A percentile compares a stretch with the other conserved stretches of the same genome.
These are phyloP conservation scores for Aspergillus amoenus DNA, from an alignment of 2,329 filamentous ascomycete species.

Conservation along the genomic window DNA sequence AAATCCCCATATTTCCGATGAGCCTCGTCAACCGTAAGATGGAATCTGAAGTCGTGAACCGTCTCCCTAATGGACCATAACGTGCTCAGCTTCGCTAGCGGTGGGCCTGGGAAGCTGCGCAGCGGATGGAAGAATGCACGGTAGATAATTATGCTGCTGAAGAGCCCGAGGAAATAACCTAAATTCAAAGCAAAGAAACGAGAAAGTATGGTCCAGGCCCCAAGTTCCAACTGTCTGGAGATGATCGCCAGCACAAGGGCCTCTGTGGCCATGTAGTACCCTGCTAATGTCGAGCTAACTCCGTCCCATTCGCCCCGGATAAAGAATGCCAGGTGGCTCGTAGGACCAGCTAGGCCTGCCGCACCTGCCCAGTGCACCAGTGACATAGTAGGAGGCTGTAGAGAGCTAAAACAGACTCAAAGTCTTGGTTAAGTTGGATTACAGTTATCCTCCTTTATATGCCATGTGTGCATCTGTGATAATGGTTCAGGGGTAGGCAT, in stretches of 20 bases:
- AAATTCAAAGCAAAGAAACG: background rate
- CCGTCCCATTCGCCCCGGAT: no score
- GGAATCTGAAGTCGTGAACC: background rate
- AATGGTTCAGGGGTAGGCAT: background rate
- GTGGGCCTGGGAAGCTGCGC: slow-evolving; percentile 13
- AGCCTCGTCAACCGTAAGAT: background rate
- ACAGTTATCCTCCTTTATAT: background rate
- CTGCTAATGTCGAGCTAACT: no score
- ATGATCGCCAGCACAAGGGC: background rate
- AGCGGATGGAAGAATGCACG: slow-evolving; percentile 15
- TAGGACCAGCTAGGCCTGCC: no score
- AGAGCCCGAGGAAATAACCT: background rate
- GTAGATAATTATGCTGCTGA: slow-evolving; percentile 6
- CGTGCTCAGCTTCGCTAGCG: background rate
- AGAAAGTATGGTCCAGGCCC: background rate
- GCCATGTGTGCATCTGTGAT: background rate
- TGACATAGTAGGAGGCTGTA: no score
- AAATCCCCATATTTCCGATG: slow-evolving; percentile 4
- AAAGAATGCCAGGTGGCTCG: no score
- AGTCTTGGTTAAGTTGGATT: background rate
- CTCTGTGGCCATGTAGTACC: background rate
- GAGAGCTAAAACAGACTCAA: background rate
- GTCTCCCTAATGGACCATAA: background rate
- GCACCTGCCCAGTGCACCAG: no score
- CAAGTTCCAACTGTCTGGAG: background rate